A percentile compares a stretch with the other conserved stretches of the same genome.
These are phyloP conservation scores for Pythium chondricola DNA, from an alignment of 352 stramenopile genomes.

Conservation along the genomic window DNA sequence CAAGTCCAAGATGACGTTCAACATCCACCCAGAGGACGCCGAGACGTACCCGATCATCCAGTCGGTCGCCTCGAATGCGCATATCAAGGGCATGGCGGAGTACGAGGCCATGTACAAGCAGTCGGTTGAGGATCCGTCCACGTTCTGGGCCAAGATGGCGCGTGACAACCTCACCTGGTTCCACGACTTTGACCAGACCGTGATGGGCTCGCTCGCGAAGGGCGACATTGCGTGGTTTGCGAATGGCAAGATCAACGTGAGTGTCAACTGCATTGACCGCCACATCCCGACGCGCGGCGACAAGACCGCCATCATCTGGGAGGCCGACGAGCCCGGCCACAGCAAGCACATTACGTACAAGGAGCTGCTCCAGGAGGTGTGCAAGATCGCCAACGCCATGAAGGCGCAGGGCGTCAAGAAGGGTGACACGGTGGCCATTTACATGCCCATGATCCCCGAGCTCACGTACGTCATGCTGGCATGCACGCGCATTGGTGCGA, in stretches of 20 bases:
- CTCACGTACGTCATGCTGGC: constrained; percentile 97
- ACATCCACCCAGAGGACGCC: constrained; percentile 10
- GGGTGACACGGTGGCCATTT: constrained; percentile 95
- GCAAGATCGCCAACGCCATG: constrained; percentile 95
- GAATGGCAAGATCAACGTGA: constrained; percentile 93
- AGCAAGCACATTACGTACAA: constrained; percentile 88
- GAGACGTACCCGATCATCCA: constrained; percentile 28
- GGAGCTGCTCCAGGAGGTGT: constrained; percentile 85
- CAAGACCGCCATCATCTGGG: constrained; percentile 96
- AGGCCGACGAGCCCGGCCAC: constrained; percentile 94
- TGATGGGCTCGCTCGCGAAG: constrained; percentile 83
- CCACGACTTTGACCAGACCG: constrained; percentile 85
- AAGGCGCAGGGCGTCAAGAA: constrained; percentile 83
- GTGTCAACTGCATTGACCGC: constrained; percentile 94
- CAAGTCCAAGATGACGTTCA: constrained; percentile 10
- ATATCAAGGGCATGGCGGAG: constrained; percentile 62
- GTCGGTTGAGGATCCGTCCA: constrained; percentile 80
- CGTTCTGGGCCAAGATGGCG: constrained; percentile 91
- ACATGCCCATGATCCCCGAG: constrained; percentile 99
- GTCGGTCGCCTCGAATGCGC: constrained; percentile 43
- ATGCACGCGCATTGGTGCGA: constrained; percentile 94
- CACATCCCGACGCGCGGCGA: constrained; percentile 79
- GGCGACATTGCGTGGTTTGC: constrained; percentile 95
- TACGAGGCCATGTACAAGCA: constrained; percentile 86
- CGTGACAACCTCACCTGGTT: constrained; percentile 92